Evolutionary conservation across 2,329 filamentous ascomycete species (phyloP).

Genomic region (Xylariaceae sp.): DNA sequence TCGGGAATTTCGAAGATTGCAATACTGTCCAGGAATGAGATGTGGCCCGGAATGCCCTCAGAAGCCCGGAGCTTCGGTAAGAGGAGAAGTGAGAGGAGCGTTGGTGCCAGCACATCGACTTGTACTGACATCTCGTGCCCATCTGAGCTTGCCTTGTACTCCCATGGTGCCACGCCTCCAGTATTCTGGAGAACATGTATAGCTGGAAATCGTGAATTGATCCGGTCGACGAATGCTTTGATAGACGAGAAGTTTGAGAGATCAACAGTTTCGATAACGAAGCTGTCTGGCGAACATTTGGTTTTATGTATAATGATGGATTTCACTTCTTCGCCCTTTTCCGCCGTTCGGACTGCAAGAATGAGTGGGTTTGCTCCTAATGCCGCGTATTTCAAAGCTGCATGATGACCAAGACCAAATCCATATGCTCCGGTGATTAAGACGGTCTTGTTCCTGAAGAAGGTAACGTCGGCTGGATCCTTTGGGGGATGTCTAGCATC

Average conservation of each 20-base stretch:
- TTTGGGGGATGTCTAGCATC: not conserved
- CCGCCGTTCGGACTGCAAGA: not conserved
- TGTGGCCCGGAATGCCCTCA: not conserved
- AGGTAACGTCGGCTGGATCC: not conserved
- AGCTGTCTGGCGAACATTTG: not conserved
- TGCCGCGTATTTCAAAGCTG: not conserved
- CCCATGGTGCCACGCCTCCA: not conserved
- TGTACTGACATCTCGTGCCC: not conserved
- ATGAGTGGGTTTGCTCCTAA: not conserved
- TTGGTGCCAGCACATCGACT: not conserved
- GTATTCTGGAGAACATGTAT: not conserved
- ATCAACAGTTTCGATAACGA: not conserved
- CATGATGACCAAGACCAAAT: not conserved
- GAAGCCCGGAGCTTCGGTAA: not conserved
- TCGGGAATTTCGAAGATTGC: not conserved
- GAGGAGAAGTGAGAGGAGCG: not conserved
- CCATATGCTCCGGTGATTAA: not conserved
- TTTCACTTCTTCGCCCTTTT: slow-evolving; percentile 1
- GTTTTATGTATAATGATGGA: not conserved
- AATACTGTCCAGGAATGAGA: not conserved
- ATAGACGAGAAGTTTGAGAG: slow-evolving; percentile 1
- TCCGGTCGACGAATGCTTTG: not conserved
- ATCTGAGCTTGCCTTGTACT: not conserved
- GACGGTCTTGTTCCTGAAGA: not conserved
- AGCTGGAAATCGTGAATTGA: not conserved